Evolutionary conservation across 2,329 filamentous ascomycete species (phyloP), one percentile per base, ranked within the genome.

Genomic region (Arthroderma sp.): DNA sequence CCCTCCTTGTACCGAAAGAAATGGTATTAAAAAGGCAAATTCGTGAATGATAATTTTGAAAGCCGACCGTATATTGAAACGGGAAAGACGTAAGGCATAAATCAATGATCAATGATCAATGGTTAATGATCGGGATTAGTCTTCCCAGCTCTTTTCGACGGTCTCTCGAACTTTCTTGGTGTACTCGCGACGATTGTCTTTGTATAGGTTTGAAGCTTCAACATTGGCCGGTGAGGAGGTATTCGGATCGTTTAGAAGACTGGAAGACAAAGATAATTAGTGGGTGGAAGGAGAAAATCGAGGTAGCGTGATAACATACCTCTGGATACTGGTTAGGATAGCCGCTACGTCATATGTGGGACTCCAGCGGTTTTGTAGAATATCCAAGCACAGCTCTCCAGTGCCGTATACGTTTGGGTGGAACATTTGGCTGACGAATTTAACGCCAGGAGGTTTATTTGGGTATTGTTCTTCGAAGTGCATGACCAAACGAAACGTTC

Each of bases 91-190:
- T 28, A 29, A 27, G 29, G 8, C 34, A 34, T n/a, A 32, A 37
- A 11, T 9, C 8, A 9, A 34, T 34, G 11, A 34, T 9, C 32
- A 11, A 11, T 9, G 32, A 34, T 9, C 11, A 74, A 76, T 72
- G 74, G 75, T 63, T 56, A 8, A 9, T 22, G 15, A 22, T 22
- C 15, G 15, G 31, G 10, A 36, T 58, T 63, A 94, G 58, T 95
- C 89, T 52, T 96, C 91, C 91, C 91, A 98, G 70, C 89, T 96
- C 77, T 95, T 96, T 73, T 98, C 91, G 10, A 98, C 91, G 0
- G 89, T 95, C 70, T 96, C 91, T 40, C 87, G 75, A 37, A 98
- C 91, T 11, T 88, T 75, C 71, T 98, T 98, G 28, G 82, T 85
- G 61, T 98, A 98, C 61, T 98, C 91, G 63, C 88, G 87, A 51